Percentiles rank a stretch among this genome's conserved stretches.
These are phyloP conservation scores for Saccharomyces paradoxus DNA, from an alignment of 805 yeast genomes.

Conservation along the genomic window DNA sequence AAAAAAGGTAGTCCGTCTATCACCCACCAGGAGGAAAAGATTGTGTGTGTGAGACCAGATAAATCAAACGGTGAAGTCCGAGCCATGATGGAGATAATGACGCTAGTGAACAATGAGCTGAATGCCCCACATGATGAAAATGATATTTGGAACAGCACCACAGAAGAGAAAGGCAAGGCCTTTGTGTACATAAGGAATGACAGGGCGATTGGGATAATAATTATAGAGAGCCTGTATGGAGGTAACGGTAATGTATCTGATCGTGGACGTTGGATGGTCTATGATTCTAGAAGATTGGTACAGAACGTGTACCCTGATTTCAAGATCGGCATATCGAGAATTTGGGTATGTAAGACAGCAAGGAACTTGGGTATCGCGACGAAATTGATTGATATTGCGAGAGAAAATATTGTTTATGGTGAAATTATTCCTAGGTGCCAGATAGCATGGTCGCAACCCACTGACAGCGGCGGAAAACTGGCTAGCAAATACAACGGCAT, in stretches of 20 bases:
- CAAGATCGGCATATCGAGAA: conserved; percentile 42
- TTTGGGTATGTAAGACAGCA: conserved; percentile 38
- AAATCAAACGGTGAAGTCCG: conserved; percentile 26
- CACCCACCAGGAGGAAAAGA: not conserved
- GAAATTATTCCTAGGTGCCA: conserved; percentile 34
- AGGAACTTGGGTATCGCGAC: conserved; percentile 46
- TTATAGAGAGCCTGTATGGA: conserved; percentile 36
- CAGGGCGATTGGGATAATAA: conserved; percentile 48
- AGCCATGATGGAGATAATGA: conserved; percentile 36
- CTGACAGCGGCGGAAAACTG: conserved; percentile 52
- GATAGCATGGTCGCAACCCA: conserved; percentile 68
- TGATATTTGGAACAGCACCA: conserved; percentile 30
- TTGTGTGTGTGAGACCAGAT: conserved; percentile 20
- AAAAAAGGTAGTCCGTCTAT: not conserved
- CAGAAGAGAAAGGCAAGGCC: conserved; percentile 33
- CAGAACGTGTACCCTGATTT: conserved; percentile 36
- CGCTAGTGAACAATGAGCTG: conserved; percentile 50
- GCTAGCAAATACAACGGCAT: conserved; percentile 51
- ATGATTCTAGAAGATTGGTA: conserved; percentile 42
- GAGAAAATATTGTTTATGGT: conserved; percentile 43
- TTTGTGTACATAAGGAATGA: conserved; percentile 41
- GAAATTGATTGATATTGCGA: conserved; percentile 37
- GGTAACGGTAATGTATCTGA: conserved; percentile 18
- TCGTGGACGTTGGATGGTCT: conserved; percentile 53
- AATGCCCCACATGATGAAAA: conserved; percentile 48